Conservation (phyloP, 2,329 filamentous ascomycete genomes). For the Podosphaera leucotricha region DNA sequence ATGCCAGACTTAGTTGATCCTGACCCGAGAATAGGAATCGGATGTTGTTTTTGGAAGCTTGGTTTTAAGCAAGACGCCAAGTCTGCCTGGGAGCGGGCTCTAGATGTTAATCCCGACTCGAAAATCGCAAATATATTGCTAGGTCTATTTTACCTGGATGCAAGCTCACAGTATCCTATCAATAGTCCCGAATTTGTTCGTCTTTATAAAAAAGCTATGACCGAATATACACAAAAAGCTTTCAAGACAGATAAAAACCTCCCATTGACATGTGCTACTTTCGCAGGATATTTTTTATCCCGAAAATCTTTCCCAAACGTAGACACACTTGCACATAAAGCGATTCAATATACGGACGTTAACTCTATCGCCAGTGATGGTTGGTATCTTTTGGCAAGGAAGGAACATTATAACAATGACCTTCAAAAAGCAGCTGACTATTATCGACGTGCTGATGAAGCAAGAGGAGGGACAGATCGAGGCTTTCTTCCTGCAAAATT, state of each 20-base stretch:
- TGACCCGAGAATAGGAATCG: slow-evolving; percentile 86
- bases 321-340: slow-evolving; percentile 69
- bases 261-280: slow-evolving; percentile 72
- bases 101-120: slow-evolving; percentile 61
- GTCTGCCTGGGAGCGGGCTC: slow-evolving; percentile 64
- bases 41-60: slow-evolving; percentile 91
- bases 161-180: slow-evolving; percentile 59
- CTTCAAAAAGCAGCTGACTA: slow-evolving; percentile 55
- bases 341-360: slow-evolving; percentile 87
- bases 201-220: slow-evolving; percentile 85
- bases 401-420: slow-evolving; percentile 67
- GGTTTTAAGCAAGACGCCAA: slow-evolving; percentile 87
- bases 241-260: slow-evolving; percentile 86
- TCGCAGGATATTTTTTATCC: slow-evolving; percentile 73
- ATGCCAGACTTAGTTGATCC: slow-evolving; percentile 78
- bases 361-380: slow-evolving; percentile 93
- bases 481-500: slow-evolving; percentile 91
- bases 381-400: slow-evolving; percentile 83
- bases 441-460: slow-evolving; percentile 77
- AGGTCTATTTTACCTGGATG: slow-evolving; percentile 71
- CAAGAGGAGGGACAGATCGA: slow-evolving; percentile 70
- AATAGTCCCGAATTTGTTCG: slow-evolving; percentile 66
- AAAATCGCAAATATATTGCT: slow-evolving; percentile 81
- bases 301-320: slow-evolving; percentile 61
- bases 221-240: slow-evolving; percentile 75